Conservation (phyloP, 495 filamentous ascomycete species). For the Hyaloscypha bicolor region DNA sequence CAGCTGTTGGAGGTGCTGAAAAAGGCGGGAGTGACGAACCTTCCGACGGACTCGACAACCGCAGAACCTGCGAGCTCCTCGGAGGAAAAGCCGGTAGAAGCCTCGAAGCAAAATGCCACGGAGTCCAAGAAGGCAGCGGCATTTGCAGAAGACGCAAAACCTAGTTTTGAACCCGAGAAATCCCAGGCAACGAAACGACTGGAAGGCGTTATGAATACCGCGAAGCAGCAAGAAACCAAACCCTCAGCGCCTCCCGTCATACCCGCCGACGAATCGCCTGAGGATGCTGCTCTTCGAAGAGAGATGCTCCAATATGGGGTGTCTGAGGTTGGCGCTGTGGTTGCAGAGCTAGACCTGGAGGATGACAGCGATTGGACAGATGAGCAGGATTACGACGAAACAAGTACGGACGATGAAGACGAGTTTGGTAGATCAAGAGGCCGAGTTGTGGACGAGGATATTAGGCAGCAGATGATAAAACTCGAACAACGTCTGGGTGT, state of each 20-base stretch:
- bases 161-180: conserved; percentile 37
- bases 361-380: conserved; percentile 60
- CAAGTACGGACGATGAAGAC: conserved; percentile 58
- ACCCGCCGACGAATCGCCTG: conserved; percentile 68
- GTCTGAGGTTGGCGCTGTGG: conserved; percentile 81
- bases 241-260: conserved; percentile 45
- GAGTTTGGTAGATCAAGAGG: conserved; percentile 70
- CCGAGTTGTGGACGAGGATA: conserved; percentile 66
- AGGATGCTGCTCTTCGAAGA: conserved; percentile 78
- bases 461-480: conserved; percentile 77
- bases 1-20: conserved; percentile 67
- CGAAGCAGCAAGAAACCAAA: conserved; percentile 40
- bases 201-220: conserved; percentile 51
- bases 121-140: conserved; percentile 35
- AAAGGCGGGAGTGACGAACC: conserved; percentile 62
- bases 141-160: conserved; percentile 55
- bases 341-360: conserved; percentile 89
- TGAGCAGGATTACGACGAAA: conserved; percentile 55
- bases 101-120: background rate
- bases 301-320: conserved; percentile 93
- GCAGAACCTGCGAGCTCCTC: background rate
- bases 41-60: background rate
- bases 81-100: background rate
- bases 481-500: conserved; percentile 73
- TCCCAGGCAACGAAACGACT: conserved; percentile 44